Percentiles rank a stretch among this genome's conserved stretches.
Conservation (phyloP, 352 stramenopile species). For the Globisporangium cederbergense region DNA sequence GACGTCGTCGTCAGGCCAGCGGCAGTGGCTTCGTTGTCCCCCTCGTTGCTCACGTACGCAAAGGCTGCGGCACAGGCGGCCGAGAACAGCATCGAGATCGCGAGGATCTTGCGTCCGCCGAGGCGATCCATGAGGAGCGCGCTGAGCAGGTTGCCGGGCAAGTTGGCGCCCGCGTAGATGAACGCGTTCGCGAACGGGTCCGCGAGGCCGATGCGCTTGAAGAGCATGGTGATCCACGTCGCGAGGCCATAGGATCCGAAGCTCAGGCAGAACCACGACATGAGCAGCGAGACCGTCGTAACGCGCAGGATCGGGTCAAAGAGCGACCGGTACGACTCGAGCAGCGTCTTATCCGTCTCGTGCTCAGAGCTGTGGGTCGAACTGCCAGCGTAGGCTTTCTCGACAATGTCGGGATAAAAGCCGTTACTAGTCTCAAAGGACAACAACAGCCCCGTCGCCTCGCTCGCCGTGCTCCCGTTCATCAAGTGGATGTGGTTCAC, state of each 20-base stretch:
- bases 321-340: slow-evolving; percentile 33
- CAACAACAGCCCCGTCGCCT: slow-evolving; percentile 29
- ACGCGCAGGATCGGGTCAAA: slow-evolving; percentile 54
- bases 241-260: slow-evolving; percentile 89
- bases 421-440: slow-evolving; percentile 16
- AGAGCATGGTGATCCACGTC: slow-evolving; percentile 93
- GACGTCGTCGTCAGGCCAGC: not conserved
- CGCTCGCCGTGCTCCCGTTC: slow-evolving; percentile 24
- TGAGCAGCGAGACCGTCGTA: slow-evolving; percentile 60
- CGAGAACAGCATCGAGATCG: slow-evolving; percentile 71
- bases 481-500: slow-evolving; percentile 53
- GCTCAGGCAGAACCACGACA: slow-evolving; percentile 75
- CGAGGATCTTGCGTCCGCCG: slow-evolving; percentile 64
- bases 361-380: slow-evolving; percentile 11
- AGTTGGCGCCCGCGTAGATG: slow-evolving; percentile 88
- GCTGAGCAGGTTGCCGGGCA: slow-evolving; percentile 89
- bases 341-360: slow-evolving; percentile 17
- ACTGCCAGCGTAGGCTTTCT: not conserved
- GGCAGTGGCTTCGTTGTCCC: slow-evolving; percentile 12
- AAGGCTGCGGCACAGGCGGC: slow-evolving; percentile 66
- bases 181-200: slow-evolving; percentile 91
- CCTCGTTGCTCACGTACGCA: slow-evolving; percentile 49
- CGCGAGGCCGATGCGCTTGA: slow-evolving; percentile 87
- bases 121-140: slow-evolving; percentile 65
- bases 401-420: slow-evolving; percentile 4